phyloP scores from a whole-genome alignment of 208 protist genomes.

The Wallacemonas rigidus region DNA sequence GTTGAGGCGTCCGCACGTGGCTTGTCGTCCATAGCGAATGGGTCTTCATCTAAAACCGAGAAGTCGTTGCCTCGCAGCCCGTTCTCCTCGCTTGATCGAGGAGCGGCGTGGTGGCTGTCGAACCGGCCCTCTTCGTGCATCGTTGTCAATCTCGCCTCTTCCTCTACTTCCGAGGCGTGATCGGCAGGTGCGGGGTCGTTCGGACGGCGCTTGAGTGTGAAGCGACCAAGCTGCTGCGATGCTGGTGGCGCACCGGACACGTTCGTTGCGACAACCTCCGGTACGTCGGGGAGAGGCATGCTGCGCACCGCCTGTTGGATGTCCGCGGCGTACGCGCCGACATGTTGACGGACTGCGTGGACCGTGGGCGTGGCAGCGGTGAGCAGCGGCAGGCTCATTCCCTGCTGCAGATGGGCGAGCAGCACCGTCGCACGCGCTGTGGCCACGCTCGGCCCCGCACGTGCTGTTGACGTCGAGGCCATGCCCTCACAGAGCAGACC shows the following conservation, averaged over 20 bases:
- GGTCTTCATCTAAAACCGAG: conserved; percentile 18
- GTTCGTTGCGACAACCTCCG: not conserved
- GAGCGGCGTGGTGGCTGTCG: not conserved
- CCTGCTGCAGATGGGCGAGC: conserved; percentile 67
- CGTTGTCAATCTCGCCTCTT: not conserved
- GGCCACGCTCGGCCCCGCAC: conserved; percentile 35
- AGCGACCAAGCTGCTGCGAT: conserved; percentile 27
- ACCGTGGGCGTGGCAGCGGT: conserved; percentile 40
- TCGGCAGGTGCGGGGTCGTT: not conserved
- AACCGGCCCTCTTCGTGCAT: not conserved
- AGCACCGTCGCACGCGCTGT: conserved; percentile 70
- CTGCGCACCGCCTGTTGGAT: conserved; percentile 57
- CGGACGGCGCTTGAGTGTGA: conserved; percentile 39
- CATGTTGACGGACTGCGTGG: conserved; percentile 26
- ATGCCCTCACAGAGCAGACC: not conserved
- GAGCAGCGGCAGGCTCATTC: conserved; percentile 63
- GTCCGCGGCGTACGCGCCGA: conserved; percentile 33
- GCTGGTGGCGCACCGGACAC: not conserved
- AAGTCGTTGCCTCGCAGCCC: not conserved
- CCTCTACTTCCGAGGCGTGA: not conserved
- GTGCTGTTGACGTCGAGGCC: not conserved
- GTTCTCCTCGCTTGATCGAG: no score
- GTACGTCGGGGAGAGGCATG: conserved; percentile 43
- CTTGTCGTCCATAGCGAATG: conserved; percentile 12
- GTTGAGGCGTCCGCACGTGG: not conserved